phyloP scores from a whole-genome alignment of 768 basidiomycete species.

The Auricularia sp. region DNA sequence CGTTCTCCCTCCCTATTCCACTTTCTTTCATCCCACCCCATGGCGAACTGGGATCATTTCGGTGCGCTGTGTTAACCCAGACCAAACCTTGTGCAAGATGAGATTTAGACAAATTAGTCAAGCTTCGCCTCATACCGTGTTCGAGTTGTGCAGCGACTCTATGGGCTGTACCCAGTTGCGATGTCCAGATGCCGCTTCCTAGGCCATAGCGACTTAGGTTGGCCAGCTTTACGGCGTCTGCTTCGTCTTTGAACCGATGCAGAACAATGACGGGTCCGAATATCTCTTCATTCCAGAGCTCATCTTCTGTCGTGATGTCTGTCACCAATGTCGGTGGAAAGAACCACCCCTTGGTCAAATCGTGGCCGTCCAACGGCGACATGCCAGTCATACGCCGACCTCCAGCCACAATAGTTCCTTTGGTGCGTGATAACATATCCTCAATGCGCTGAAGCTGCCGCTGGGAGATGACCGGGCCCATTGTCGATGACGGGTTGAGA shows the following conservation, averaged over 20 bases:
- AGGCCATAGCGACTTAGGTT: slow-evolving; percentile 74
- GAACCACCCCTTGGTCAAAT: slow-evolving; percentile 64
- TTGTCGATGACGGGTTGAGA: slow-evolving; percentile 54
- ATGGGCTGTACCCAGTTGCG: slow-evolving; percentile 64
- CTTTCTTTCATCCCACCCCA: slow-evolving; percentile 62
- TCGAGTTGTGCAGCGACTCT: slow-evolving; percentile 61
- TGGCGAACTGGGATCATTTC: slow-evolving; percentile 82
- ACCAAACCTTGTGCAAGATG: slow-evolving; percentile 42
- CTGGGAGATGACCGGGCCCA: slow-evolving; percentile 72
- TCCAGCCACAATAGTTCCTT: slow-evolving; percentile 45
- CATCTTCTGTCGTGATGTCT: slow-evolving; percentile 45
- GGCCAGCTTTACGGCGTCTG: slow-evolving; percentile 57
- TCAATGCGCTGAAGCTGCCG: slow-evolving; percentile 59
- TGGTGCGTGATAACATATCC: slow-evolving; percentile 35
- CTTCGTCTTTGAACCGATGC: slow-evolving; percentile 47
- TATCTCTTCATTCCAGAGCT: slow-evolving; percentile 73
- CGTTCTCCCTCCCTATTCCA: slow-evolving; percentile 81
- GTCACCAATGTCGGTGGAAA: slow-evolving; percentile 71
- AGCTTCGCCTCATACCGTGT: slow-evolving; percentile 8
- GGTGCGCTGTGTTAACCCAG: slow-evolving; percentile 85
- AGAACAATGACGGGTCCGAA: slow-evolving; percentile 81
- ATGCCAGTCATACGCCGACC: slow-evolving; percentile 53
- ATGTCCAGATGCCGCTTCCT: slow-evolving; percentile 75
- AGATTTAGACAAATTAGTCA: not conserved
- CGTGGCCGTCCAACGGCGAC: slow-evolving; percentile 59